A percentile compares a stretch with the other conserved stretches of the same genome.
These are phyloP conservation scores for Naganishia antarctica DNA, from an alignment of 768 basidiomycete genomes.

Conservation along the genomic window DNA sequence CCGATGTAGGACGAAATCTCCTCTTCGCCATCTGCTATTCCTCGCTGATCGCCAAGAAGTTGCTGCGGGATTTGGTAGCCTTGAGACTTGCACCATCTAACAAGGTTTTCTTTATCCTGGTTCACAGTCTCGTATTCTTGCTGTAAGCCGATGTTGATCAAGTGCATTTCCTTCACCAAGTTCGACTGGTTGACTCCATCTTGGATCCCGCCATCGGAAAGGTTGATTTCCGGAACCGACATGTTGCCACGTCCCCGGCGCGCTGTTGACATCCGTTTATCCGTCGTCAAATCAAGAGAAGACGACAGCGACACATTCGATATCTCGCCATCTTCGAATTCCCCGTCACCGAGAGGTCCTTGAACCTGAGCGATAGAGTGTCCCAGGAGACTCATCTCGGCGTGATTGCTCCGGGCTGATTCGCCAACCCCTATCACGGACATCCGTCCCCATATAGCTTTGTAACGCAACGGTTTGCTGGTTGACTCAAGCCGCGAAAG, in stretches of 20 bases:
- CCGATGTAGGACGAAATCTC: not conserved
- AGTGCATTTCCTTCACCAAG: conserved; percentile 11
- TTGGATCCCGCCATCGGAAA: not conserved
- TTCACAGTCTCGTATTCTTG: not conserved
- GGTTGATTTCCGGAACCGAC: conserved; percentile 11
- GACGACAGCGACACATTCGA: conserved; percentile 5
- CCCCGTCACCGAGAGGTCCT: not conserved
- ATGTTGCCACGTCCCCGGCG: conserved; percentile 6
- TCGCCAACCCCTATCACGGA: not conserved
- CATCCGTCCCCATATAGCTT: conserved; percentile 11
- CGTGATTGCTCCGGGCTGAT: not conserved
- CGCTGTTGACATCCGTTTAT: conserved; percentile 7
- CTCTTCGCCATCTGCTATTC: not conserved
- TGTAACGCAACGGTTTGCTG: conserved; percentile 10
- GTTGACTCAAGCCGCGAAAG: conserved; percentile 14
- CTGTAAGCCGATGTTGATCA: conserved; percentile 1
- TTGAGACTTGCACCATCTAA: not conserved
- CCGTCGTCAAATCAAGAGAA: conserved; percentile 11
- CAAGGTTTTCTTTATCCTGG: not conserved
- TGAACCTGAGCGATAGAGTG: conserved; percentile 5
- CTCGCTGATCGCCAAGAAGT: not conserved
- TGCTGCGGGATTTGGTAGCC: not conserved
- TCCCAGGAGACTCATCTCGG: not conserved
- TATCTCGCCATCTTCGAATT: not conserved
- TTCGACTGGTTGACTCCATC: conserved; percentile 9